Base-by-base conservation (phyloP, 805 yeast genomes). In the Babjeviella inositovora region DNA sequence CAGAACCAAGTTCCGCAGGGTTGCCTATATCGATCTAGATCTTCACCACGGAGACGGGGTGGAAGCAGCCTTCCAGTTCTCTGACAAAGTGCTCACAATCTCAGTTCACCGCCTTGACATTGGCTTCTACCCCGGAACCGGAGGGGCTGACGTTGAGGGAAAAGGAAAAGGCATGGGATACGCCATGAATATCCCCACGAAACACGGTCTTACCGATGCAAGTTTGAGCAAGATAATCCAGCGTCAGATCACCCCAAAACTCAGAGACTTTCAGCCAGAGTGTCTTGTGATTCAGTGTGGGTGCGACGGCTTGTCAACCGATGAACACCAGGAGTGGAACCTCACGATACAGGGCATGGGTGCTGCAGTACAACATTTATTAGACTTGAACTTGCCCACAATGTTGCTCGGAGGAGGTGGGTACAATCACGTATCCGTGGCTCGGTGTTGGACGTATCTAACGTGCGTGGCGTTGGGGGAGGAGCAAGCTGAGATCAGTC, bases 1-100 rank as follows among this genome's bases (percentile, higher is more conserved):
- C 8, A 41, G 85, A 16, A 48, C 52, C 13, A 37, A 34, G 12
- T 69, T 47, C 35, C 41, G 47, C 7, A 57, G 42, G 17, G 50
- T 77, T 2, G 47, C 70, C 35, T 77, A 77, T 34, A 40, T 77
- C 4, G 92, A 77, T 41, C 43, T 77, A 5, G 92, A 77, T 41
- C 41, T 77, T 6, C 92, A 77, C 39, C 85, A 76, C 42, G 85
- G 87, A 0, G 85, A 77, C 41, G 92, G 84, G 0, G 87, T 77
- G 5, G 73, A 72, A 23, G 47, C 51, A 3, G 81, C 82, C 1
- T 76, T 73, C 43, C 45, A 53, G 29, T 55, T 47, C 28, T 62
- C 75, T 2, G 50, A 55, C 18, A 60, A 57, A 15, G 76, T 77
- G 1, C 41, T 62, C 24, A 70, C 79, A 1, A 48, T 72, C 11